phyloP scores from a whole-genome alignment of 768 basidiomycete genomes.

The Coprinopsis sp. region DNA sequence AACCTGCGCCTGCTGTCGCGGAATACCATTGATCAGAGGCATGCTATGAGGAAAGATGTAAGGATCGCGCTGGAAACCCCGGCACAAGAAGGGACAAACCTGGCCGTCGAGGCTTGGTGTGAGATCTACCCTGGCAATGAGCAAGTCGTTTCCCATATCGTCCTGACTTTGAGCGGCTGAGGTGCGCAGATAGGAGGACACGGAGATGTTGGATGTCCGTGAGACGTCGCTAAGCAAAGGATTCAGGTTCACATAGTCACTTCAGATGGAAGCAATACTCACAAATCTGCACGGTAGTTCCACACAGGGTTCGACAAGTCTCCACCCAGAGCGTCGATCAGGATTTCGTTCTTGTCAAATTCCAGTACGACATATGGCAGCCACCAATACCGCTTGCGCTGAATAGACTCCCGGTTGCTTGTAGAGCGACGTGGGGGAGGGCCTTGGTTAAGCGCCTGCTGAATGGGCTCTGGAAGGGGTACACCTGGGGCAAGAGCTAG shows the following conservation, averaged over 20 bases:
- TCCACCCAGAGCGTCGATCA: conserved; percentile 95
- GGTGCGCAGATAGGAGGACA: conserved; percentile 89
- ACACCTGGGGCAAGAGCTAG: conserved; percentile 76
- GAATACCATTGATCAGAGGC: conserved; percentile 89
- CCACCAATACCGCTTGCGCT: conserved; percentile 93
- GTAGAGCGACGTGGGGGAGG: conserved; percentile 51
- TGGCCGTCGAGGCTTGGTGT: conserved; percentile 78
- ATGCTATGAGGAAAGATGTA: conserved; percentile 40
- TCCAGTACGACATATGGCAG: conserved; percentile 96
- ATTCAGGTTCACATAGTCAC: background rate
- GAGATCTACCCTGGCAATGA: conserved; percentile 90
- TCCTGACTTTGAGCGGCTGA: conserved; percentile 70
- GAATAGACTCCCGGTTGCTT: conserved; percentile 85
- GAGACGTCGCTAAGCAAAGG: conserved; percentile 76
- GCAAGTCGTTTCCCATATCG: conserved; percentile 96
- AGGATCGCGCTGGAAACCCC: conserved; percentile 6
- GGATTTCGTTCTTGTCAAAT: conserved; percentile 95
- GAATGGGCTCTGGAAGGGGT: conserved; percentile 78
- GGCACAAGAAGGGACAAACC: conserved; percentile 35
- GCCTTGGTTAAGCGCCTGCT: conserved; percentile 67
- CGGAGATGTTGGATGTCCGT: conserved; percentile 85
- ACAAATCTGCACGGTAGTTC: conserved; percentile 97
- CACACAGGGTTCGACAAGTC: conserved; percentile 86
- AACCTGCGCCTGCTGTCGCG: conserved; percentile 79
- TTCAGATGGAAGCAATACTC: conserved; percentile 28